Evolutionary conservation across 257 asterid genomes (phyloP), one percentile per base, ranked within the genome.

Genomic region (Lycium ferocissimum): DNA sequence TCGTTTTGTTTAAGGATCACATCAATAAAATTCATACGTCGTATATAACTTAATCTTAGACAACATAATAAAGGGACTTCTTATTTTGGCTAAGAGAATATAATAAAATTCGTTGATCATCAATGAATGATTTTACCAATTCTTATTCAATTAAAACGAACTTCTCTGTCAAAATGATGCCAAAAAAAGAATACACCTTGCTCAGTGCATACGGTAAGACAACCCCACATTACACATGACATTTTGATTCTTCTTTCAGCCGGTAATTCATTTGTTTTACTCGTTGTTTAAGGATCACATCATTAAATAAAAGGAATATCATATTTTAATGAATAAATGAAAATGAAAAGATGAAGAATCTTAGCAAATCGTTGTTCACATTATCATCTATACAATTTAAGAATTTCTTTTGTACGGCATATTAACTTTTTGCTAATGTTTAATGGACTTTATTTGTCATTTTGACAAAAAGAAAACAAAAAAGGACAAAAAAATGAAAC

Each of bases 191-290:
- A 26, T 26, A 26, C 33, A 40, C 45, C 6, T 40, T 40, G 9
- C 22, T 8, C 26, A 53, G 53, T 33, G 33, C 35, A 49, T 51
- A 57, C 9, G 5, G 49, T 14, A 53, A 78, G 82, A 78, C 82
- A 78, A 78, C 5, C 47, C 82, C 4, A 78, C 43, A 33, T 78
- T 33, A 26, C 53, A 78, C 33, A 40, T 26, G 47, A 53, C 22
- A 53, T 53, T 78, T 78, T 78, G 47, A 51, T 51, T 78, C 9
- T 26, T 78, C n/a, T 78, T 78, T 78, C 13, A 26, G 20, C 26
- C 1, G 7, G 40, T 78, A 78, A 17, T 8, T 26, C 1, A 14
- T 51, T 78, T 78, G 65, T 53, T 78, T 26, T 78, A 13, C 49
- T 26, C 49, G 33, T 26, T 51, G 49, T 78, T 53, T 78, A 78